Percentiles rank a stretch among this genome's conserved stretches.
Conservation (phyloP, 2,329 filamentous ascomycete genomes). For the Alternaria sp. region DNA sequence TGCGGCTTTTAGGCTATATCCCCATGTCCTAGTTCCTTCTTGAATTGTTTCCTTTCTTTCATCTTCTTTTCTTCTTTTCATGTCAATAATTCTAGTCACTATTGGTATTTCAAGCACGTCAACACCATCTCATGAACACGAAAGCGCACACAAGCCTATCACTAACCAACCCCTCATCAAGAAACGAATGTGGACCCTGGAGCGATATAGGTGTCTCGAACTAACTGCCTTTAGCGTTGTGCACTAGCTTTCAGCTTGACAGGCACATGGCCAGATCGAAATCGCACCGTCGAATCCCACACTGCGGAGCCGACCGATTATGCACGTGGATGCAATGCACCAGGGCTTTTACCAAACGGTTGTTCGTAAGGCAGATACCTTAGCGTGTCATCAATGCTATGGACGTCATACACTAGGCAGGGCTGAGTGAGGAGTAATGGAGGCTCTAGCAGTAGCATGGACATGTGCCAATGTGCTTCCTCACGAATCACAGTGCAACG, state of each 20-base stretch:
- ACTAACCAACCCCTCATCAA: not conserved
- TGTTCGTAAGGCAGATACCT: not conserved
- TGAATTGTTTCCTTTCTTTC: not conserved
- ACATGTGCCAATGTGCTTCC: not conserved
- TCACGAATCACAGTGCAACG: not conserved
- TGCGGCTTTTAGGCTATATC: not conserved
- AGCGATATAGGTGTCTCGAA: not conserved
- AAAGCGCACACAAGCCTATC: not conserved
- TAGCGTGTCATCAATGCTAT: not conserved
- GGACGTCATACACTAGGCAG: not conserved
- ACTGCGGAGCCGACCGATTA: conserved; percentile 4
- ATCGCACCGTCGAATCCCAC: conserved; percentile 5
- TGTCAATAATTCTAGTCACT: not conserved
- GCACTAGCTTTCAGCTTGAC: not conserved
- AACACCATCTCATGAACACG: not conserved
- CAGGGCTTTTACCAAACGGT: not conserved
- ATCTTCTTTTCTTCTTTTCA: not conserved
- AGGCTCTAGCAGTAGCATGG: not conserved
- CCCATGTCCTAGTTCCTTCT: not conserved
- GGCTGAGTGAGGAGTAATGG: not conserved
- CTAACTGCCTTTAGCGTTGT: not conserved
- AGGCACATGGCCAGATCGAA: not conserved
- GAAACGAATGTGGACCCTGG: not conserved
- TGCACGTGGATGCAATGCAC: not conserved
- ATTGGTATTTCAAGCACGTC: not conserved